Percentiles rank a stretch among this genome's conserved stretches.
These are phyloP conservation scores for Irpex sp. DNA, from an alignment of 1,284 basidiomycete genomes.

Conservation along the genomic window DNA sequence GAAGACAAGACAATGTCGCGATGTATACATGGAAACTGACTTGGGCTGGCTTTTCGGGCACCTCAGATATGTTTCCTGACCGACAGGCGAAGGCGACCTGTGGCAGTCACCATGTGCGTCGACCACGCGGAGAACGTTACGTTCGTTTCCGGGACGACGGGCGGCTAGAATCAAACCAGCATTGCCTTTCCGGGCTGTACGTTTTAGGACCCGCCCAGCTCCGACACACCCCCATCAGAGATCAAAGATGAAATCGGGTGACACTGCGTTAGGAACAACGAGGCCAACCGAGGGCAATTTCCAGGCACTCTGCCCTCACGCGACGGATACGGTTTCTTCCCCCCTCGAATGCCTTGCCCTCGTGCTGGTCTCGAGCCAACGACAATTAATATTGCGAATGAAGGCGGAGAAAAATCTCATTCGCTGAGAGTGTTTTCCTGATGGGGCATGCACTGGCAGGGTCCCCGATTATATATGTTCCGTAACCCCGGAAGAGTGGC, in stretches of 20 bases:
- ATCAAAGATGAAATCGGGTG: neutral
- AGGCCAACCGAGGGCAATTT: neutral
- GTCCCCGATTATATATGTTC: conserved; percentile 12
- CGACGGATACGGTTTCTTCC: neutral
- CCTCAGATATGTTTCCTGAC: neutral
- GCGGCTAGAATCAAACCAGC: neutral
- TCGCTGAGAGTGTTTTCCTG: neutral
- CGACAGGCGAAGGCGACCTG: too few species aligned
- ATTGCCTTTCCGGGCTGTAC: neutral
- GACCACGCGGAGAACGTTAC: neutral
- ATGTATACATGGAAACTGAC: neutral
- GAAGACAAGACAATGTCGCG: neutral
- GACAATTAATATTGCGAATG: neutral
- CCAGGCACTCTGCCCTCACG: neutral
- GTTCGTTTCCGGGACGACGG: neutral
- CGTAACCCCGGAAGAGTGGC: conserved; percentile 14
- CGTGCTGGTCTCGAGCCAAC: neutral
- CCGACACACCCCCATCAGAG: neutral
- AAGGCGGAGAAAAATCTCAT: neutral
- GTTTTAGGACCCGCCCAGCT: neutral
- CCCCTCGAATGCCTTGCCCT: neutral
- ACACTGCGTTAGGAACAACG: neutral
- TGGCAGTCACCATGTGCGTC: neutral
- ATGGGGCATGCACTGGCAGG: neutral
- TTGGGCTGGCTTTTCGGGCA: neutral